A percentile compares a stretch with the other conserved stretches of the same genome.
phyloP scores from a whole-genome alignment of 495 filamentous ascomycete species.

The Neurospora sp. region DNA sequence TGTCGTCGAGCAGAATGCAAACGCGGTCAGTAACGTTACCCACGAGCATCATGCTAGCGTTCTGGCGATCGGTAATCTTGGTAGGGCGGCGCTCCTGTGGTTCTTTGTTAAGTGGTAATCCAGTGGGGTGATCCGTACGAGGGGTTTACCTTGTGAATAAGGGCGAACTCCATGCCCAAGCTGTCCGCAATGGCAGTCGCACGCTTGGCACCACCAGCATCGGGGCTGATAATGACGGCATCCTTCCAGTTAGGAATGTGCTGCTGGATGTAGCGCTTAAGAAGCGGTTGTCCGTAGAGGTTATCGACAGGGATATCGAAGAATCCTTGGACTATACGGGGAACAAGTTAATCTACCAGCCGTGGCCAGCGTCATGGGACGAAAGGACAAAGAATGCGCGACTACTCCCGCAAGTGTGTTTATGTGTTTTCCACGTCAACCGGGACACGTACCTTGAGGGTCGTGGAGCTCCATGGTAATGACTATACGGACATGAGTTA shows the following conservation, averaged over 20 bases:
- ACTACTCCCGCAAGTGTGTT: constrained; percentile 74
- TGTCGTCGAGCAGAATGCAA: constrained; percentile 86
- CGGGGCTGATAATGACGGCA: constrained; percentile 89
- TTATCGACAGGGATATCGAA: constrained; percentile 98
- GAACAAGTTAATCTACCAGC: constrained; percentile 58
- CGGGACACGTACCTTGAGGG: constrained; percentile 60
- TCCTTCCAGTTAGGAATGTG: constrained; percentile 79
- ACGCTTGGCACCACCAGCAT: constrained; percentile 97
- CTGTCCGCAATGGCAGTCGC: constrained; percentile 93
- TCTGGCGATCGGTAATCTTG: constrained; percentile 83
- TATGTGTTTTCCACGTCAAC: constrained; percentile 48
- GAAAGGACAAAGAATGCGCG: neutral
- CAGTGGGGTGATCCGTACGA: constrained; percentile 9
- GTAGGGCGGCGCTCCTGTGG: constrained; percentile 90
- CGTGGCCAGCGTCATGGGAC: constrained; percentile 38
- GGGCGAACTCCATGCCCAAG: constrained; percentile 84
- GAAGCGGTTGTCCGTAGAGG: constrained; percentile 76
- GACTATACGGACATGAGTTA: constrained; percentile 34
- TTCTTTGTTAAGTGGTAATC: constrained; percentile 6
- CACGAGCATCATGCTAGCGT: constrained; percentile 97
- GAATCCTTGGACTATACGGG: constrained; percentile 58
- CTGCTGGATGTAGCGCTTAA: constrained; percentile 83
- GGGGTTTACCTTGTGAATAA: constrained; percentile 87
- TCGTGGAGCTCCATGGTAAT: constrained; percentile 98
- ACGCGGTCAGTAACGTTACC: constrained; percentile 77